Percentiles rank a stretch among this genome's conserved stretches.
phyloP scores from a whole-genome alignment of 176 grass and related monocot genomes.

The Triticum turgidum region DNA sequence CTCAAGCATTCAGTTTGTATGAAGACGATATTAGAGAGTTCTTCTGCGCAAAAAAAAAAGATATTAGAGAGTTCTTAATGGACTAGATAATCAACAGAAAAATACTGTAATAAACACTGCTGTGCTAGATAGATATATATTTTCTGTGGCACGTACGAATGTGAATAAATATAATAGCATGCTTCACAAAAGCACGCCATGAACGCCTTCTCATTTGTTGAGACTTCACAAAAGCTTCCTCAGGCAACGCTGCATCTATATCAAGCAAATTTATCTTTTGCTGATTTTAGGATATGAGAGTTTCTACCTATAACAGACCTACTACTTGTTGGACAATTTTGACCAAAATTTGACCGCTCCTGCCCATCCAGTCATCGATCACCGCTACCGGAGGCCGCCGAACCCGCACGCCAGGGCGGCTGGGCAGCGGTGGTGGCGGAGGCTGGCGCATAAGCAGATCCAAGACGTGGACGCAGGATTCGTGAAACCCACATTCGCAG shows the following conservation, averaged over 20 bases:
- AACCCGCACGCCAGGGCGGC: conserved; percentile 11
- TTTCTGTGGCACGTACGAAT: too few relatives aligned
- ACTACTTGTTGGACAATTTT: conserved; percentile 31
- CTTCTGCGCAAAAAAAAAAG: background rate
- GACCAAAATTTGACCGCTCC: conserved; percentile 34
- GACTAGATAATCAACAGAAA: too few relatives aligned
- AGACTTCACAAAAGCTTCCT: conserved; percentile 58
- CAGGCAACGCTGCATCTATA: conserved; percentile 81
- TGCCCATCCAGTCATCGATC: conserved; percentile 68
- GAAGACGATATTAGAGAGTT: background rate
- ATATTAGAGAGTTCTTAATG: background rate
- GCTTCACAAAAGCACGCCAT: conserved; percentile 92
- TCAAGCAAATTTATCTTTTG: conserved; percentile 88
- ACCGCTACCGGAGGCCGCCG: conserved; percentile 20
- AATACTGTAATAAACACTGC: too few relatives aligned
- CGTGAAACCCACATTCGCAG: conserved; percentile 86
- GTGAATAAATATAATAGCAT: background rate
- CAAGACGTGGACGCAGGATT: conserved; percentile 44
- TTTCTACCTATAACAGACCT: conserved; percentile 69
- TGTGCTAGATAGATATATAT: too few relatives aligned
- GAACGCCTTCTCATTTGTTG: conserved; percentile 56
- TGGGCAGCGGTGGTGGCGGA: background rate
- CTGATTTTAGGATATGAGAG: conserved; percentile 61
- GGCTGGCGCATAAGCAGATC: conserved; percentile 14
- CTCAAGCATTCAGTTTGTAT: background rate